Conservation (phyloP, 768 basidiomycete species). For the Mrakia blollopis region DNA sequence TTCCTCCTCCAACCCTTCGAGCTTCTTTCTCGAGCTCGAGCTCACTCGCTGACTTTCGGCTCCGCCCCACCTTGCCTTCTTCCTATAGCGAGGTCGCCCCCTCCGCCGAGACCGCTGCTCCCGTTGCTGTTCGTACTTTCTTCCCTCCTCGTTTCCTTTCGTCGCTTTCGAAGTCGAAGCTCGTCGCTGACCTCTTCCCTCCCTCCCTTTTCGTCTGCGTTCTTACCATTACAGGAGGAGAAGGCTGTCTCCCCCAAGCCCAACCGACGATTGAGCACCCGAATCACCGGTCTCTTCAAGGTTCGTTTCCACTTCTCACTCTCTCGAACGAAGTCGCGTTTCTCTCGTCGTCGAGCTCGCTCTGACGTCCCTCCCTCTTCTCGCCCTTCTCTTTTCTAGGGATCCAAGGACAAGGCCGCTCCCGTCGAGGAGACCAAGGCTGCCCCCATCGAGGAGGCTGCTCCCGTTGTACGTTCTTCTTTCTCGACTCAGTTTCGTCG, state of each 20-base stretch:
- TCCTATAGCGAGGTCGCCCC: constrained; percentile 1
- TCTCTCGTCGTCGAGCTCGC: background rate
- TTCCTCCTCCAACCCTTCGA: background rate
- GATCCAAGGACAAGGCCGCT: constrained; percentile 23
- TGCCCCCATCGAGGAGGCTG: constrained; percentile 1
- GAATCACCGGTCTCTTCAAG: constrained; percentile 31
- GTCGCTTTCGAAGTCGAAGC: background rate
- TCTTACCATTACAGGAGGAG: constrained; percentile 16
- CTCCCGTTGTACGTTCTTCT: background rate
- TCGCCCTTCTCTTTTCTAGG: background rate
- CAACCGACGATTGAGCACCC: constrained; percentile 20
- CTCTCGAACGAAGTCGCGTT: too few species aligned
- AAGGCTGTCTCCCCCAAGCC: constrained; percentile 30
- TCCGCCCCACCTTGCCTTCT: background rate
- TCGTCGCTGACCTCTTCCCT: background rate
- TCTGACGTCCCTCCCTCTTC: background rate
- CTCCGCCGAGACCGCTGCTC: background rate
- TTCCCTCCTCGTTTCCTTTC: background rate
- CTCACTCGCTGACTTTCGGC: background rate
- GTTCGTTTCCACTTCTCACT: background rate
- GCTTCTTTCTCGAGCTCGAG: background rate
- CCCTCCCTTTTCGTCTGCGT: background rate
- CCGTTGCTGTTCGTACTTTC: background rate
- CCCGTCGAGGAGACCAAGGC: background rate
- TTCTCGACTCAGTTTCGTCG: background rate